Conservation (phyloP, 2,329 filamentous ascomycete genomes). For the Cladophialophora exuberans region DNA sequence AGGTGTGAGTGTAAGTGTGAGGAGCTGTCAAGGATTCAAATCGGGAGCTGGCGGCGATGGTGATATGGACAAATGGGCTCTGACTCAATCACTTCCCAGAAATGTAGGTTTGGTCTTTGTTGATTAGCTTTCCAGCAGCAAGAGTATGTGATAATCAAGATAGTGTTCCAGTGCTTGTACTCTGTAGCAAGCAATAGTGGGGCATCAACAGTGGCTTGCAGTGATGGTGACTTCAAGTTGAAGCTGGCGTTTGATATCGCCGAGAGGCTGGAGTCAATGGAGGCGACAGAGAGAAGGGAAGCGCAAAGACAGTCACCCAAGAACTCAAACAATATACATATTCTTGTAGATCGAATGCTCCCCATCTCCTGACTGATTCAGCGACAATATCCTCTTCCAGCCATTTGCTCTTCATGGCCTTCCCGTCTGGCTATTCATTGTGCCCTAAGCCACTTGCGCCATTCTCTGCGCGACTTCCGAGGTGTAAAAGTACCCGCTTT, state of each 20-base stretch:
- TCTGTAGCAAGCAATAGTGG: slow-evolving; percentile 13
- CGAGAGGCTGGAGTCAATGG: background rate
- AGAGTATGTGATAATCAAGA: slow-evolving; percentile 7
- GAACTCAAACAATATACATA: slow-evolving; percentile 1
- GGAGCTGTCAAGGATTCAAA: background rate
- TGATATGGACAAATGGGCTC: slow-evolving; percentile 11
- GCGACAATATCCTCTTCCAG: too few species aligned
- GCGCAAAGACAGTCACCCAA: background rate
- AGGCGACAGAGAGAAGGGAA: background rate
- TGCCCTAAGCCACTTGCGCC: slow-evolving; percentile 14
- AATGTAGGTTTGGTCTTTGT: background rate
- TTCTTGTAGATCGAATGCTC: too few species aligned
- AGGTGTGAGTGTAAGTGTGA: background rate
- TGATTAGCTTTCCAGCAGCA: background rate
- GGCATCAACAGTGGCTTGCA: slow-evolving; percentile 6
- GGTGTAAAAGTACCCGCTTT: too few species aligned
- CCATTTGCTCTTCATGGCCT: too few species aligned
- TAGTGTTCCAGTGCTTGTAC: too few species aligned
- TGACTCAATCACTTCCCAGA: background rate
- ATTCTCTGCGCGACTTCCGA: slow-evolving; percentile 1
- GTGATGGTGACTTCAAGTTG: too few species aligned
- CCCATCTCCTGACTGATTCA: too few species aligned
- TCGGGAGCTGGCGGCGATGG: slow-evolving; percentile 16
- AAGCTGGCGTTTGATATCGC: background rate
- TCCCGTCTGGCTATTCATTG: slow-evolving; percentile 10